Evolutionary conservation across 2,329 filamentous ascomycete species (phyloP).

Genomic region (Colletotrichum caudatum): DNA sequence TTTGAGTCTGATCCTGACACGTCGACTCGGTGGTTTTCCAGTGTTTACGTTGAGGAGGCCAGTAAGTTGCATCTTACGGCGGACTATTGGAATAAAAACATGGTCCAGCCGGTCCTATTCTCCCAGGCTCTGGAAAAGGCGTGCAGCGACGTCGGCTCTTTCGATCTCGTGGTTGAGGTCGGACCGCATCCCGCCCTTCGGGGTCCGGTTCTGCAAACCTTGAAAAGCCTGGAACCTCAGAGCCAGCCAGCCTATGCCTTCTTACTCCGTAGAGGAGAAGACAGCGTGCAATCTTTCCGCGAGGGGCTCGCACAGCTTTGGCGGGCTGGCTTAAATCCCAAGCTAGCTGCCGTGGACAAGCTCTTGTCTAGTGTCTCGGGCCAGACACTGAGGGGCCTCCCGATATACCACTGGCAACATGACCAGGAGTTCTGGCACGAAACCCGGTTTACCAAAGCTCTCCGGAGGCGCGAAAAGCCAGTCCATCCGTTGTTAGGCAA

Average conservation of each 20-base stretch:
- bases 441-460: neutral
- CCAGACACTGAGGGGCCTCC: neutral
- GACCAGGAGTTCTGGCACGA: neutral
- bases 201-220: neutral
- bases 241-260: neutral
- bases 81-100: neutral
- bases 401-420: neutral
- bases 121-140: neutral
- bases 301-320: slow-evolving; percentile 41
- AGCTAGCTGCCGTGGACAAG: neutral
- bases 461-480: neutral
- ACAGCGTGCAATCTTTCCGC: slow-evolving; percentile 25
- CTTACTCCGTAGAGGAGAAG: slow-evolving; percentile 41
- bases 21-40: neutral
- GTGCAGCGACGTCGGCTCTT: neutral
- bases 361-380: neutral
- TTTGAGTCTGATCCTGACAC: neutral
- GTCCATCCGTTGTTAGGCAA: neutral
- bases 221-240: neutral
- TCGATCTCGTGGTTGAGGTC: neutral
- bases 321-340: neutral
- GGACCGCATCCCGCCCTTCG: neutral
- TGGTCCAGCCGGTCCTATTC: neutral
- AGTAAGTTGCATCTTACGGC: neutral
- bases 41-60: neutral